Base-by-base conservation (phyloP, 495 filamentous ascomycete species). In the Haplographium delicatum region DNA sequence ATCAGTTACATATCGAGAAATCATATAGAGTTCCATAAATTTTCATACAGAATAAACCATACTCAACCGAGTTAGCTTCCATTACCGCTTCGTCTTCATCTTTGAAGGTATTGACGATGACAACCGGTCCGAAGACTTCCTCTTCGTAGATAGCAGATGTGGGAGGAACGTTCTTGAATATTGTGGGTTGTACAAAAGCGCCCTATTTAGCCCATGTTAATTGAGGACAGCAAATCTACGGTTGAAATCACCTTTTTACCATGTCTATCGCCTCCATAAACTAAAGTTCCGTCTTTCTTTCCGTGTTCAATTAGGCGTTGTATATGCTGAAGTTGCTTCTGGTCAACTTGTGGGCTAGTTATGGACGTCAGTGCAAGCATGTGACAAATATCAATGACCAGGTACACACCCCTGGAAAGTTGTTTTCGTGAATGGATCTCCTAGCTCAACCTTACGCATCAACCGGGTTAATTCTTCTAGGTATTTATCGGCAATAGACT, bases 61-160 rank as follows among this genome's bases (percentile, higher is more conserved):
- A 31, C 6, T 31, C 28, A 31, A 13, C 13, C 7, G 7, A 7
- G 28, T 31, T 31, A 13, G 28, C 28, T 31, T 31, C 28, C 13
- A 13, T 13, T 13, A 95, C 69, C 0, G 87, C 91, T 59, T 96
- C 88, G 9, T 86, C 84, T 60, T 96, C 90, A 0, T 78, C 82
- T 60, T 78, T 81, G 74, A 96, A 96, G 44, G 78, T 81, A 40
- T 74, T 65, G 45, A 96, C 82, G 9, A 86, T 85, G 23, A 89
- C 88, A 62, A 94, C 89, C 3, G 90, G 91, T 0, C 91, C 90
- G 54, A 95, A 95, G 33, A 96, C 86, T 68, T 96, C 91, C 65
- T 96, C 90, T 44, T 81, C 77, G 58, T 85, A 89, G 47, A 96
- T 87, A 60, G 72, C 80, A 84, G 94, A 91, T 44, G 69, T 70